Percentiles rank a stretch among this genome's conserved stretches.
Evolutionary conservation across 768 basidiomycete species (phyloP).

Genomic region (Boletus huronensis): DNA sequence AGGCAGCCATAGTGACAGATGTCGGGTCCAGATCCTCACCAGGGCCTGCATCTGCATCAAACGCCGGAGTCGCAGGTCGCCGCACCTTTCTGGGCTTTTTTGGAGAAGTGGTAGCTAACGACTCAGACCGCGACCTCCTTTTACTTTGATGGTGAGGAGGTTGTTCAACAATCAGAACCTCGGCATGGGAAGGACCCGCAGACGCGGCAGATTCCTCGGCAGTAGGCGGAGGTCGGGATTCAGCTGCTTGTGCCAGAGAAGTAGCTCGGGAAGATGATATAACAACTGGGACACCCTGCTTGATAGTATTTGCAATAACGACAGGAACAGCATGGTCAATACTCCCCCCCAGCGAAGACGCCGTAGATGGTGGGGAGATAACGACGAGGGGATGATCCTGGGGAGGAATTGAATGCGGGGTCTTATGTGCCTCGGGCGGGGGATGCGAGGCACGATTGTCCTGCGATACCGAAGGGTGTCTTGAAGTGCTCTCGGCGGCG

Average conservation of each 20-base stretch:
- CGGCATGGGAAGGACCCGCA: conserved; percentile 14
- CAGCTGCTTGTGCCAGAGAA: neutral
- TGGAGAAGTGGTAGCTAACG: conserved; percentile 11
- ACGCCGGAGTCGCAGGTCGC: conserved; percentile 50
- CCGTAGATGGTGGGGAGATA: conserved; percentile 1
- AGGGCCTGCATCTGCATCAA: conserved; percentile 57
- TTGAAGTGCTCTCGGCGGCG: conserved; percentile 22
- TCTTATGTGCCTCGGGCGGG: conserved; percentile 2
- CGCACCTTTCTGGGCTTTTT: conserved; percentile 38
- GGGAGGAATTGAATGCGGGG: neutral
- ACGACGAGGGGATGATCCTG: neutral
- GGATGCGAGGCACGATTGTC: conserved; percentile 13
- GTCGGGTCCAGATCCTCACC: conserved; percentile 84
- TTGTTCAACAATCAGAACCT: conserved; percentile 12
- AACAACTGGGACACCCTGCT: conserved; percentile 16
- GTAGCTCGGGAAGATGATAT: conserved; percentile 18
- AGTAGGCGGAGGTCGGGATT: neutral
- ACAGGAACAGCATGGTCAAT: conserved; percentile 1
- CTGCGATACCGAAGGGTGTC: conserved; percentile 14
- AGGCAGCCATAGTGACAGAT: conserved; percentile 72
- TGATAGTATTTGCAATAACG: neutral
- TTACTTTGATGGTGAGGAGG: conserved; percentile 11
- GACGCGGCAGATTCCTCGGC: neutral
- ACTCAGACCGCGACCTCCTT: conserved; percentile 19
- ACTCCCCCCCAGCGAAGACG: conserved; percentile 5